These are phyloP conservation scores for Venturia aucupariae DNA, from an alignment of 2,329 filamentous ascomycete genomes.

Conservation along the genomic window DNA sequence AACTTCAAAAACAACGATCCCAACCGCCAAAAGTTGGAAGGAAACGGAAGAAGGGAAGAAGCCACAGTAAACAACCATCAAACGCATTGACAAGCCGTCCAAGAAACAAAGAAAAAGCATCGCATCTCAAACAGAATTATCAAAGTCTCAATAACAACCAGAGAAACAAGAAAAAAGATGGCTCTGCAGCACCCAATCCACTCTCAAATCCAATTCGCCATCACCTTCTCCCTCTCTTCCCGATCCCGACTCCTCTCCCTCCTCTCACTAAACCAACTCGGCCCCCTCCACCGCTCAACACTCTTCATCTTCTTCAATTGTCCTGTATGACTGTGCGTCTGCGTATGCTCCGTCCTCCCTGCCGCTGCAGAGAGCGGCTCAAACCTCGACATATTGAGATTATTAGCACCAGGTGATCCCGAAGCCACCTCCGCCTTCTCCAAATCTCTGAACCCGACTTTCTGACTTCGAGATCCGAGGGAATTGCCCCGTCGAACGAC, in stretches of 20 bases:
- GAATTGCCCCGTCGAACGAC: slow-evolving; percentile 1
- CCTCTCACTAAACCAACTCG: slow-evolving; percentile 10
- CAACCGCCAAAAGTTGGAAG: too few species aligned
- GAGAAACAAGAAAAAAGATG: not conserved
- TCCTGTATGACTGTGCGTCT: not conserved
- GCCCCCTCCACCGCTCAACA: slow-evolving; percentile 12
- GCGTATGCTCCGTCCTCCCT: not conserved
- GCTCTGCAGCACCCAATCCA: not conserved
- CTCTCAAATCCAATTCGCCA: slow-evolving; percentile 15
- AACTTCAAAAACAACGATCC: too few species aligned
- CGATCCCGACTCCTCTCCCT: slow-evolving; percentile 8
- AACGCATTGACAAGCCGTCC: too few species aligned
- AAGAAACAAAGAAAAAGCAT: not conserved
- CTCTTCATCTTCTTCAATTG: slow-evolving; percentile 13
- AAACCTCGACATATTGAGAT: slow-evolving; percentile 8
- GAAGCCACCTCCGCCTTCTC: not conserved
- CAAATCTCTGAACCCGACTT: slow-evolving; percentile 11
- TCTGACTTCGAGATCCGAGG: not conserved
- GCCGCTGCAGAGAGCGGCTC: slow-evolving; percentile 6
- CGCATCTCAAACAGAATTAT: too few species aligned
- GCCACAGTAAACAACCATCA: not conserved
- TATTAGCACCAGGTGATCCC: not conserved
- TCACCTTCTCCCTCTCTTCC: slow-evolving; percentile 12
- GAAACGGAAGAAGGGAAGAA: too few species aligned
- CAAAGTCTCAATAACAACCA: not conserved